Evolutionary conservation across 257 asterid genomes (phyloP), one percentile per base, ranked within the genome.

Genomic region (Agastache rugosa): DNA sequence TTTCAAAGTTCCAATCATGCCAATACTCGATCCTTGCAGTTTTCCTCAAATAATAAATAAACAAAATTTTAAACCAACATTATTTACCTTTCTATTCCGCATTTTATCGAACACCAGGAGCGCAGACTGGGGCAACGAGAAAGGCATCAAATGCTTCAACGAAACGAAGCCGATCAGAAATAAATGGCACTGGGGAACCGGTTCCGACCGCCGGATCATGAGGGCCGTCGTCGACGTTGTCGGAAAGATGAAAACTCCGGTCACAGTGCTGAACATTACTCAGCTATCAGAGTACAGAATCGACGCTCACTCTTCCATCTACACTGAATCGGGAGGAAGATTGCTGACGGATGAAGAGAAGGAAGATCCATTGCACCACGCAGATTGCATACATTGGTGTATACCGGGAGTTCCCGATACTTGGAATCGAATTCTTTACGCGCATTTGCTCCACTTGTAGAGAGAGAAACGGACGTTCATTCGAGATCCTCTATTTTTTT

Each of bases 361-460:
- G 86, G 83, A 83, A 5, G 96, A 92, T 80, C 99, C 99, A 8
- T 54, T 85, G 58, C 87, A 78, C 50, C 69, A 72, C 55, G 98
- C 99, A 5, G 99, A 95, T 79, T 95, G 99, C 76, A 95, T 95
- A 79, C 99, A 95, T 68, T 95, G 97, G 98, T 95, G 99, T 74
- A 72, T 95, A 77, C 99, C 98, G 0, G 99, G 99, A 51, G 90
- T 95, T 63, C 99, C 99, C 16, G 99, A 95, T 54, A 89, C 97
- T 0, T 95, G 97, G 97, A 95, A 95, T 82, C 85, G 87, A 73
- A 85, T 95, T 39, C 83, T 95, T 67, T 89, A 78, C 41, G 90
- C 98, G 12, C 92, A 87, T 79, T 83, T 91, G 89, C 81, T 82
- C 78, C 73, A 56, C 72, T 83, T 82, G 85, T 78, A 81, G 50